Conservation (phyloP, 306 rosid genomes). For the Delonix regia region DNA sequence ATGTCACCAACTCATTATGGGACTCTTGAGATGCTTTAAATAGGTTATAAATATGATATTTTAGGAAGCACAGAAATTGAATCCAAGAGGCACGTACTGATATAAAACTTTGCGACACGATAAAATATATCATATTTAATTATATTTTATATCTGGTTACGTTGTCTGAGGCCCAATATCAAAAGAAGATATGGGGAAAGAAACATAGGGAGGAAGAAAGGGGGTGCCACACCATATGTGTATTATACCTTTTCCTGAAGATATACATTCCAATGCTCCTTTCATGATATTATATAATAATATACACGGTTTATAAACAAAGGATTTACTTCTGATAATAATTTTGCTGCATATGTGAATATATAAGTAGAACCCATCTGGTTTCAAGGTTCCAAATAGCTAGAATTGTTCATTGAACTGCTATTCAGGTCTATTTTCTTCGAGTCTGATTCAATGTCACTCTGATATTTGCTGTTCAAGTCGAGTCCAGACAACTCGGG, state of each 20-base stretch:
- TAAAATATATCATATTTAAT: too few species aligned
- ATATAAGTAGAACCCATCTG: slow-evolving; percentile 38
- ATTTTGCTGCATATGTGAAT: slow-evolving; percentile 36
- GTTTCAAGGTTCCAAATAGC: slow-evolving; percentile 42
- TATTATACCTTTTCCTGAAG: slow-evolving; percentile 43
- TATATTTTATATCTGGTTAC: too few species aligned
- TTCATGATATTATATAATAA: slow-evolving; percentile 43
- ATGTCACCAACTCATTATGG: slow-evolving; percentile 9
- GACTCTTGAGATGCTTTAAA: not conserved
- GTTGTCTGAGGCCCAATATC: not conserved
- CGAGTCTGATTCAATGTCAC: slow-evolving; percentile 58
- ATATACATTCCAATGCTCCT: slow-evolving; percentile 48
- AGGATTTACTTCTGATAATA: slow-evolving; percentile 34
- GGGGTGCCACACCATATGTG: slow-evolving; percentile 32
- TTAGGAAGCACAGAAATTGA: not conserved
- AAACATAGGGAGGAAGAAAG: slow-evolving; percentile 17
- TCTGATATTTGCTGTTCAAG: slow-evolving; percentile 68
- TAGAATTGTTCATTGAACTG: slow-evolving; percentile 39
- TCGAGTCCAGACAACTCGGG: slow-evolving; percentile 51
- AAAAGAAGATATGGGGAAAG: not conserved
- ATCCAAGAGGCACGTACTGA: not conserved
- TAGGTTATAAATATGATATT: not conserved
- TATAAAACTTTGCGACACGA: too few species aligned
- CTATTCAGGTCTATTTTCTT: slow-evolving; percentile 66
- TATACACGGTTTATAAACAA: slow-evolving; percentile 55